Evolutionary conservation across 1,284 basidiomycete genomes (phyloP).

Genomic region (Trichosporon inkin): DNA sequence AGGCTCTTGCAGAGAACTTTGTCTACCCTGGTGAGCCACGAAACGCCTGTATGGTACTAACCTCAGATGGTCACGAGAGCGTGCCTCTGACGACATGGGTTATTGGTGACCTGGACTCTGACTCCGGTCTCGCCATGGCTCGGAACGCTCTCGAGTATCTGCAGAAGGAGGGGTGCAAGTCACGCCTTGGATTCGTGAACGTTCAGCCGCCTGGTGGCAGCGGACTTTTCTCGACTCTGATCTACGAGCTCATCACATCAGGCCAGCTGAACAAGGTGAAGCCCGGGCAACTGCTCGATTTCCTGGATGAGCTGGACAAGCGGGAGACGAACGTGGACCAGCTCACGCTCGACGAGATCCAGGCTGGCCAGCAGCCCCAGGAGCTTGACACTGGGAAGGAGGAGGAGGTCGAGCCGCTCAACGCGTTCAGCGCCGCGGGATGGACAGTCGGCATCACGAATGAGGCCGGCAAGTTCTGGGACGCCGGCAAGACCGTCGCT

Average conservation of each 20-base stretch:
- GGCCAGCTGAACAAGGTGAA: conserved; percentile 26
- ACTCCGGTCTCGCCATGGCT: conserved; percentile 58
- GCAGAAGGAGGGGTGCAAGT: conserved; percentile 29
- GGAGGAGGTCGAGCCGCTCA: conserved; percentile 7
- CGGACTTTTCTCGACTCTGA: conserved; percentile 35
- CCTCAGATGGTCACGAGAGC: conserved; percentile 19
- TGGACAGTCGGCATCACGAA: conserved; percentile 31
- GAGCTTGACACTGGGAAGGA: background rate
- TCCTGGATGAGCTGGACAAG: conserved; percentile 35
- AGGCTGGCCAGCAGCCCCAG: conserved; percentile 3
- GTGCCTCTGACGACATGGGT: conserved; percentile 59
- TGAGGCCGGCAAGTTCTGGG: conserved; percentile 45
- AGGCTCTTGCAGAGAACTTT: conserved; percentile 52
- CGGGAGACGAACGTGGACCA: conserved; percentile 20
- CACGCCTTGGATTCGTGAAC: conserved; percentile 52
- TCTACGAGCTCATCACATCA: conserved; percentile 39
- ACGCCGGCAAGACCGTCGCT: conserved; percentile 26
- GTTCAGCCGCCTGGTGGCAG: conserved; percentile 11
- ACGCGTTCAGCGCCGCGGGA: conserved; percentile 23
- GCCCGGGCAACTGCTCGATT: conserved; percentile 34
- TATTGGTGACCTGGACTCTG: conserved; percentile 72
- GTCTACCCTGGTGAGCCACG: conserved; percentile 59
- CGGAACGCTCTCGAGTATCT: conserved; percentile 63
- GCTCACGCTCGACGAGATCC: conserved; percentile 19
- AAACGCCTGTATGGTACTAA: conserved; percentile 20